Conservation (phyloP, 176 grass and related monocot genomes). For the maize (Zea mays) region DNA sequence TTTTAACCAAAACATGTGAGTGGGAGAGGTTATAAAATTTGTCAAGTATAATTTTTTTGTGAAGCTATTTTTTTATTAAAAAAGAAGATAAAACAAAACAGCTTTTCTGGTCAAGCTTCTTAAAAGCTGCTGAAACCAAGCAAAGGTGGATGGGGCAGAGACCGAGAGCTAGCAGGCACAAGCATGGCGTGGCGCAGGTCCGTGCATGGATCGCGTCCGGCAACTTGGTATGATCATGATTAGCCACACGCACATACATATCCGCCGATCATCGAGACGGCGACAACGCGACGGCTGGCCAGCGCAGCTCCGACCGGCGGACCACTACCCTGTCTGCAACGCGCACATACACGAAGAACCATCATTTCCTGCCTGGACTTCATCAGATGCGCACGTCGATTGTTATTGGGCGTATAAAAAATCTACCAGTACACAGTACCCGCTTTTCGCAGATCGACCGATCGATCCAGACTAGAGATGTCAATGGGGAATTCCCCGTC, state of each 20-base stretch:
- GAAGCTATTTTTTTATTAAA: no score
- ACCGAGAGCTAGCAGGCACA: background rate
- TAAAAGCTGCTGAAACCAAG: no score
- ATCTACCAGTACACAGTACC: constrained; percentile 28
- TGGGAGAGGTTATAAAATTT: no score
- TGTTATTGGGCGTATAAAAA: constrained; percentile 5
- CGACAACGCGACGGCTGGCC: background rate
- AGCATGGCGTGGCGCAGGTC: constrained; percentile 4
- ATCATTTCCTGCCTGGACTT: constrained; percentile 40
- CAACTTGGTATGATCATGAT: background rate
- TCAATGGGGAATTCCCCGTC: no score
- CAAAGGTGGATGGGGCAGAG: no score
- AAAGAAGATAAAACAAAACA: no score
- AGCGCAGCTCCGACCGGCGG: background rate
- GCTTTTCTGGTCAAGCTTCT: no score
- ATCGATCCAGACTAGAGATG: background rate
- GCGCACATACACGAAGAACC: background rate
- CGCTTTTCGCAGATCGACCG: constrained; percentile 8
- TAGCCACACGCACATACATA: background rate
- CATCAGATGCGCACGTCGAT: background rate
- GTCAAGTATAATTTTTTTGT: no score
- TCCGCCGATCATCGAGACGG: constrained; percentile 30
- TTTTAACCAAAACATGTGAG: no score
- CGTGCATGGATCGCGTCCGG: background rate
- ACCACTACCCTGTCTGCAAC: background rate